Evolutionary conservation across 768 basidiomycete genomes (phyloP), one percentile per base, ranked within the genome.

Genomic region (Boletus rubescentipes): DNA sequence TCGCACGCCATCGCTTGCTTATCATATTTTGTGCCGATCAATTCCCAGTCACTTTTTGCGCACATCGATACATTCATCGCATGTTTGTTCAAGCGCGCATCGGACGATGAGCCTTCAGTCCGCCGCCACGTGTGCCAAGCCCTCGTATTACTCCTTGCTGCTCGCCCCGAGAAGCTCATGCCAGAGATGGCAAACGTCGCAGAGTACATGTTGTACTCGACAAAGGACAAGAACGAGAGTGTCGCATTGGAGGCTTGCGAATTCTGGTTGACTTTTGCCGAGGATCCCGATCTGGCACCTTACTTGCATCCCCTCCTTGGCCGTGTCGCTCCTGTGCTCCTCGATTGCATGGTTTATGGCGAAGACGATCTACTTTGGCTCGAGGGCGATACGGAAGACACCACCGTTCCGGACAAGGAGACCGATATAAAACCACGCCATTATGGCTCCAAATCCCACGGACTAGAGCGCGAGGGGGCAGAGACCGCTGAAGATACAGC

Each of bases 201-300:
- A 26, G 93, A 97, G 69, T 99, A 97, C 72, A 98, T 99, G 93
- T 80, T 98, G 36, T 98, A 94, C 75, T 96, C 93, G 26, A 98
- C 93, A 14, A 94, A 95, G 73, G 95, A 98, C 77, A 90, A 91
- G 74, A 93, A 98, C 70, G 95, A 98, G 73, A 89, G 87, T 57
- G 96, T 93, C 49, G 94, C 96, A 3, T 79, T 99, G 45, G 97
- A 99, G 75, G 97, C 97, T 21, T 97, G 95, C 79, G 97, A 99
- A 78, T 99, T 99, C 72, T 99, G 97, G 97, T 79, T 99, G 56
- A 97, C 95, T 2, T 98, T 99, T 66, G 95, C 97, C 15, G 97
- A 99, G 69, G 93, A 98, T 61, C 86, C 86, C 36, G 92, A 93
- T 46, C 79, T 98, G 21, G 85, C 86, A 10, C 82, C 85, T 3